Base-by-base conservation (phyloP, 108 stramenopile species). In the Halocafeteria seosinensis region DNA sequence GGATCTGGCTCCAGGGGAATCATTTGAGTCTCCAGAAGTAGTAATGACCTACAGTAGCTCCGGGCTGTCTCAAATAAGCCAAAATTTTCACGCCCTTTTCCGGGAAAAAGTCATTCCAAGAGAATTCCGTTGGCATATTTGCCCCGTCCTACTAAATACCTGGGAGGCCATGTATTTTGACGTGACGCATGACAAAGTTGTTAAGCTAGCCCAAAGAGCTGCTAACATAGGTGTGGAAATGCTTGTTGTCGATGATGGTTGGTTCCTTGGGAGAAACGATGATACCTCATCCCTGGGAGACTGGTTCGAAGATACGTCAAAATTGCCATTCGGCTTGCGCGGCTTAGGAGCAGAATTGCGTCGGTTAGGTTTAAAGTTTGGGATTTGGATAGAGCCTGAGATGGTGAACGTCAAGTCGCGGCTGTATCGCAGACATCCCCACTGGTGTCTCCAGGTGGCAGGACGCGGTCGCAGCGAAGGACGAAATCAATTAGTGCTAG, bases 321-420 rank as follows among this genome's bases (percentile, higher is more conserved):
- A 66, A 36, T 53, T 66, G 13, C 65, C 65, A 21, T 8, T 6
- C 2, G 65, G 65, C 2, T 37, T 66, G 4, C 6, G 25, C 3
- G 50, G 6, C 4, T 59, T 66, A 9, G 65, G 8, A 17, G 50
- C 30, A 4, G 65, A 66, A 3, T 23, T 66, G 5, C 34, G 60
- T 23, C 17, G 9, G 36, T 4, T 66, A 11, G 65, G 53, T 26
- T 5, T 17, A 24, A 24, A 52, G 27, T 57, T 66, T 53, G 65
- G 65, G 11, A 23, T 66, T 17, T 66, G 65, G 65, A 26, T 66
- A 6, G 65, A 66, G 55, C 65, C 65, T 9, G 65, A 66, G 28
- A 66, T 66, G 65, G 53, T 66, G 23, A 51, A 64, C 47, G 47
- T 34, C 47, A 11, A 3, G 27, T n/a, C 35, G 34, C 35, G 21